Conservation (phyloP, 169 alveolate genomes). For the Theileria orientalis region DNA sequence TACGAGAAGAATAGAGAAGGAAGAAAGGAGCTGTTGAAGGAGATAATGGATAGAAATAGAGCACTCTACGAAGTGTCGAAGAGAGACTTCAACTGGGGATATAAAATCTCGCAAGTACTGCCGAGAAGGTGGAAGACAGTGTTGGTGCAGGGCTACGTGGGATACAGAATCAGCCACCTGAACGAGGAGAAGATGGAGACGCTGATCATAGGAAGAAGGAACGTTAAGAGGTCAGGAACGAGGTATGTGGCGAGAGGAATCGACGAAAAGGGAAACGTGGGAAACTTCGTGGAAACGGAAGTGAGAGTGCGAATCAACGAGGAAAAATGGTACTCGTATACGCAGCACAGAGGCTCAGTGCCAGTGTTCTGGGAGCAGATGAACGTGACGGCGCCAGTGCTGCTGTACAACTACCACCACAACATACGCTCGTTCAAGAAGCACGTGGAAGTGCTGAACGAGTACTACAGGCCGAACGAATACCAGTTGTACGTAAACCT, state of each 20-base stretch:
- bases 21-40: too few relatives aligned
- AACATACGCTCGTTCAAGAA: conserved; percentile 16
- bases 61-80: conserved; percentile 43
- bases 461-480: conserved; percentile 68
- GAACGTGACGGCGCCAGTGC: conserved; percentile 72
- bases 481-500: conserved; percentile 76
- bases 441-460: conserved; percentile 59
- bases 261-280: conserved; percentile 92
- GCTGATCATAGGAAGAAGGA: conserved; percentile 81
- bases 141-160: conserved; percentile 63
- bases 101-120: conserved; percentile 13
- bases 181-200: conserved; percentile 47
- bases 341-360: conserved; percentile 90
- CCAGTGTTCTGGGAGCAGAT: conserved; percentile 96
- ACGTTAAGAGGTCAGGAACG: conserved; percentile 90
- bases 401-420: conserved; percentile 6
- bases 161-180: conserved; percentile 29
- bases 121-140: conserved; percentile 58
- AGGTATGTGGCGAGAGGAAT: conserved; percentile 94
- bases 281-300: conserved; percentile 95
- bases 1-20: not conserved
- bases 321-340: conserved; percentile 44
- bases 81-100: conserved; percentile 46
- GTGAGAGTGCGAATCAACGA: conserved; percentile 76
- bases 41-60: not conserved